These are phyloP conservation scores for Aristolochia contorta DNA, from an alignment of 164 flowering plant genomes.

Conservation along the genomic window DNA sequence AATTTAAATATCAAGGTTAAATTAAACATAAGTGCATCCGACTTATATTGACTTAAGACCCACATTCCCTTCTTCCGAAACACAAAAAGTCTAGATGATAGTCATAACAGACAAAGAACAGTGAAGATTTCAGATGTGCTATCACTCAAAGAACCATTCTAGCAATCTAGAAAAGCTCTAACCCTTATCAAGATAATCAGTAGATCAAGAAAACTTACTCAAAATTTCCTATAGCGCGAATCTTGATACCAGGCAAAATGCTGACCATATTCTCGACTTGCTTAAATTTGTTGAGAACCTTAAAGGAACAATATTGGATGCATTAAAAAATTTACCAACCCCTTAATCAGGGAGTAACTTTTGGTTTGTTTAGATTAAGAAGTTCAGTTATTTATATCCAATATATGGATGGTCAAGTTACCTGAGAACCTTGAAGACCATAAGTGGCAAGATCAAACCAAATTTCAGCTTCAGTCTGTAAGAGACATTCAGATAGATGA, in stretches of 20 bases:
- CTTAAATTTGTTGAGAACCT: constrained; percentile 65
- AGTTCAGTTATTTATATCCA: background rate
- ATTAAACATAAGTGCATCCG: background rate
- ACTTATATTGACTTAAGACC: background rate
- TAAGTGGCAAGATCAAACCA: constrained; percentile 92
- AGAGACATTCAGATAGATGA: background rate
- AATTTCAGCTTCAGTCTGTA: constrained; percentile 84
- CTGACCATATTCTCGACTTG: constrained; percentile 57
- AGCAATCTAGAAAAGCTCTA: too few relatives aligned
- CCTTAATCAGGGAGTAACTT: too few relatives aligned
- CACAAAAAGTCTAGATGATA: too few relatives aligned
- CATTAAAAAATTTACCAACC: background rate
- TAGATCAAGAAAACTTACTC: constrained; percentile 38
- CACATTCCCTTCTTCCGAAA: too few relatives aligned
- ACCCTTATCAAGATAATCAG: background rate
- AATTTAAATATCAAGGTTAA: too few relatives aligned
- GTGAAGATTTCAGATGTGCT: too few relatives aligned
- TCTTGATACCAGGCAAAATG: constrained; percentile 56
- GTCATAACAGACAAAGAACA: too few relatives aligned
- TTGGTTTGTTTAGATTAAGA: background rate
- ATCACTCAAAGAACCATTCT: too few relatives aligned
- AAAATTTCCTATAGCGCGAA: constrained; percentile 67
- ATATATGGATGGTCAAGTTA: constrained; percentile 16
- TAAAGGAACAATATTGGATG: background rate
- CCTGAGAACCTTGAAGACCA: constrained; percentile 94